Base-by-base conservation (phyloP, 208 protist species). In the Trypanosoma cruzi region DNA sequence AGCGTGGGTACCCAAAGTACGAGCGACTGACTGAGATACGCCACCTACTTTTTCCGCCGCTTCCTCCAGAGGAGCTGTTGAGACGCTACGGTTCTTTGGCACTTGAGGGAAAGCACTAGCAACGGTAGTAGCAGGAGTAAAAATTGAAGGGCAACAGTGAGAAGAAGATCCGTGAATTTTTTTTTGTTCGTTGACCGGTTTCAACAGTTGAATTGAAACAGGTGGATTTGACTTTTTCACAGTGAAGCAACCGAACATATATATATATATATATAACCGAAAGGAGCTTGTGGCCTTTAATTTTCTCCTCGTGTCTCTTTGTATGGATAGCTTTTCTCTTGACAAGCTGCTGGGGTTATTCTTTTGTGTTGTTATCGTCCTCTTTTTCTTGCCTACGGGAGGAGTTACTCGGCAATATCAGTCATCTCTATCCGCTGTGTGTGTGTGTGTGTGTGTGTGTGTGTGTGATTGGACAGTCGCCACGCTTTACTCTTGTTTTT, bases 51-150 rank as follows among this genome's bases (percentile, higher is more conserved):
- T 95, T 95, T 37, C 87, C 90, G 20, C 77, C 79, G 22, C 80
- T 95, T 24, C 75, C 90, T 0, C 64, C 73, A 2, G 83, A 88
- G 16, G 90, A 95, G 68, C 75, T 95, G 11, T 65, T 95, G 49
- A 70, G 73, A 11, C 90, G 90, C 42, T 95, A 95, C 73, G 90
- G 90, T 18, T 63, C 75, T 8, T 22, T 44, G 10, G 75, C 71
- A 14, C 70, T 79, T 60, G 54, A 55, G 52, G 34, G 46, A 29
- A 0, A 24, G 10, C n/a, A 42, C 5, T 14, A 52, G 18, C 18
- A 54, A 32, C 16, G 20, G 31, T 20, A 24, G 16, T 18, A 20
- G 29, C 13, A 22, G 36, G 4, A 40, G 36, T 4, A 40, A 11
- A 11, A 4, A 40, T 4, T 11, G 11, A 40, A 40, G 36, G 7